phyloP scores from a whole-genome alignment of 148 eudicot genomes.

The Talinum fruticosum region DNA sequence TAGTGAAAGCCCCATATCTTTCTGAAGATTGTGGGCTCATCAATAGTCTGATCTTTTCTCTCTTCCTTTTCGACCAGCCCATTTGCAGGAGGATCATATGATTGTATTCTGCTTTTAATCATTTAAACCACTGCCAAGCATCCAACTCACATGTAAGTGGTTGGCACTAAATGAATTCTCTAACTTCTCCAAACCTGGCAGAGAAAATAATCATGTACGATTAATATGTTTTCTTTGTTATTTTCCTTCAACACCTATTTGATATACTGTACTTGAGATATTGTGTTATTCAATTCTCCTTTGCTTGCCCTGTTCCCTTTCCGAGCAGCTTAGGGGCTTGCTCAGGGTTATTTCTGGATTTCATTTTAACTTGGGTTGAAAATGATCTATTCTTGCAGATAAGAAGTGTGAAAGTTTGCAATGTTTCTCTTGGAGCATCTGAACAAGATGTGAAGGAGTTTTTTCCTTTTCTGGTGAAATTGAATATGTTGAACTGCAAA shows the following conservation, averaged over 20 bases:
- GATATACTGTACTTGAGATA: neutral
- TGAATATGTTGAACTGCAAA: conserved; percentile 64
- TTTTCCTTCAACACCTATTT: neutral
- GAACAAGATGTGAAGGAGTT: conserved; percentile 84
- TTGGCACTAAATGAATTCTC: neutral
- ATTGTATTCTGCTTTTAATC: neutral
- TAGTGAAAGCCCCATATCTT: neutral
- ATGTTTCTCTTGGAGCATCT: conserved; percentile 76
- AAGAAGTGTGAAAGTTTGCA: conserved; percentile 73
- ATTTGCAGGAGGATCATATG: neutral
- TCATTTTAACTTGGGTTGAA: neutral
- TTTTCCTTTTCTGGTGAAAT: conserved; percentile 90
- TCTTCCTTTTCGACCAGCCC: neutral
- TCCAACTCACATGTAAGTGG: neutral
- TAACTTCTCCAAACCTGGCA: neutral
- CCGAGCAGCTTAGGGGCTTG: neutral
- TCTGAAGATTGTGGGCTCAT: neutral
- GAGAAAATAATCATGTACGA: neutral
- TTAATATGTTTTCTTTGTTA: neutral
- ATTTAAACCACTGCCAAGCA: neutral
- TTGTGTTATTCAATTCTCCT: neutral
- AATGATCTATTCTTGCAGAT: conserved; percentile 32
- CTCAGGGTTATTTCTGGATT: neutral
- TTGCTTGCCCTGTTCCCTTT: neutral
- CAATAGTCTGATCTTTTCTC: neutral